Evolutionary conservation across 345 rosid species (phyloP), one percentile per base, ranked within the genome.

Genomic region (Dipteronia dyeriana): DNA sequence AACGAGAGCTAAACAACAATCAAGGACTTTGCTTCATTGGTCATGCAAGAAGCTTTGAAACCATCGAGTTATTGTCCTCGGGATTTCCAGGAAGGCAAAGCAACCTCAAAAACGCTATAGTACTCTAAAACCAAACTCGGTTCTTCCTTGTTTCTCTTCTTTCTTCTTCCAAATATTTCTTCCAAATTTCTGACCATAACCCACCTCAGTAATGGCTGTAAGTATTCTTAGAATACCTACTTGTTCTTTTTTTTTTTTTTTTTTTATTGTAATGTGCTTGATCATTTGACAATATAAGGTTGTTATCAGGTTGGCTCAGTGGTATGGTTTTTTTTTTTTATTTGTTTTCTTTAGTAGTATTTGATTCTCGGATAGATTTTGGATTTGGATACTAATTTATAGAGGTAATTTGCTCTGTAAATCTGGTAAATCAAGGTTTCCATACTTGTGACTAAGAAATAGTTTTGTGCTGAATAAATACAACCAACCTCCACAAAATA

Each of bases 141-240:
- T 25, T 61, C 47, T 22, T 68, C 43, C 23, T 22, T 34, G 4
- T 77, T 29, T 13, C 19, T 45, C 29, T 43, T 61, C 29, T 67
- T 43, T 61, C 29, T 67, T 39, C 64, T 4, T 26, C 49, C 19
- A 43, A 22, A 65, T 43, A 61, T 69, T 67, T 56, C 75, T 62
- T 68, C 41, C 67, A 19, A n/a, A 26, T 45, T 8, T 41, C 57
- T 11, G 9, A 53, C 57, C 7, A 53, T 16, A 53, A 53, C 68
- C 60, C n/a, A 54, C 60, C 23, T 75, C 66, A 26, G 34, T 66
- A 62, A 82, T 82, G 80, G 80, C 85, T 61, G 85, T 82, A 82
- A 82, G 80, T 74, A 5, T 9, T 26, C 23, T 41, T 25, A 29
- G 34, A 31, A 31, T 65, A 23, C 2, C 9, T 49, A 75, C 14